Evolutionary conservation across 441 rosid species (phyloP).

Genomic region (Eruca vesicaria): DNA sequence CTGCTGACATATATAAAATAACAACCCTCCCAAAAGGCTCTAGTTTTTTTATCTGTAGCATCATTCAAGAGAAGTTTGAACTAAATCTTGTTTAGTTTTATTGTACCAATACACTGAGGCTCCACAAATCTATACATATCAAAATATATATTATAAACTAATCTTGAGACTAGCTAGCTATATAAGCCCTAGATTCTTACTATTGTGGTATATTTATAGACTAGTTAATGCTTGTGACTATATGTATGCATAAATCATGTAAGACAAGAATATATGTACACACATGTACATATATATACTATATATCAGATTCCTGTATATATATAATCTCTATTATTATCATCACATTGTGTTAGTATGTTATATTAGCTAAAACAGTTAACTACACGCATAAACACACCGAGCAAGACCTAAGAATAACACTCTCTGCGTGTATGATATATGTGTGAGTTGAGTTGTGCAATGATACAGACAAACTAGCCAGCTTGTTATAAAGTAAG

Average conservation of each 20-base stretch:
- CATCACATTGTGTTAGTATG: conserved; percentile 6
- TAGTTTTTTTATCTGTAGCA: neutral
- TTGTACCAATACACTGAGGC: neutral
- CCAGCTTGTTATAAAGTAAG: neutral
- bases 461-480: conserved; percentile 18
- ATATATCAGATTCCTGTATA: neutral
- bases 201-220: neutral
- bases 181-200: conserved; percentile 20
- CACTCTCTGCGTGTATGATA: conserved; percentile 4
- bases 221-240: neutral
- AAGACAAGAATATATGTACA: neutral
- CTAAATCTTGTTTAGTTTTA: neutral
- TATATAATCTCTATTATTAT: neutral
- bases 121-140: neutral
- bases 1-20: conserved; percentile 1
- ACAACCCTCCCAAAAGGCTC: conserved; percentile 2
- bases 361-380: neutral
- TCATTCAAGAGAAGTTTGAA: neutral
- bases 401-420: conserved; percentile 17
- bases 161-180: neutral
- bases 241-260: neutral
- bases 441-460: conserved; percentile 1
- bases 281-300: neutral
- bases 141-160: neutral
- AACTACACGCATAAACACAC: conserved; percentile 18